Evolutionary conservation across 1,139 yeast genomes (phyloP).

Genomic region (Candida mesenterica): DNA sequence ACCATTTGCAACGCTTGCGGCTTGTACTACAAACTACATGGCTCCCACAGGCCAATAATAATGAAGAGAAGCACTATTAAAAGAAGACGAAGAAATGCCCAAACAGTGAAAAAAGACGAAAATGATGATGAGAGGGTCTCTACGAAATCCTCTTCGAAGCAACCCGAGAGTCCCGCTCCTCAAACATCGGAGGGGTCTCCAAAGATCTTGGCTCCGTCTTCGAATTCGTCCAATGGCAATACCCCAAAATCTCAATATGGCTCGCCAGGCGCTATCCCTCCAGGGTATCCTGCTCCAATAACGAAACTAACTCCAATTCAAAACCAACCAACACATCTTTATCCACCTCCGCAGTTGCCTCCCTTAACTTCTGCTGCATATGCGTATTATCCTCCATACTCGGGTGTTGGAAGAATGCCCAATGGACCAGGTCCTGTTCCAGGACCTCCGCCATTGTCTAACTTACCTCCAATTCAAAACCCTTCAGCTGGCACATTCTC

Average conservation of each 20-base stretch:
- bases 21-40: constrained; percentile 72
- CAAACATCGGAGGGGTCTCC: too few species aligned
- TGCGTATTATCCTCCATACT: constrained; percentile 39
- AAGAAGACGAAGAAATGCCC: constrained; percentile 58
- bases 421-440: constrained; percentile 49
- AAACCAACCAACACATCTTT: not conserved
- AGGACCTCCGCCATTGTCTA: constrained; percentile 36
- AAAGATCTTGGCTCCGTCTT: too few species aligned
- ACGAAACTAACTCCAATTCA: too few species aligned
- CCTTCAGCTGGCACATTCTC: too few species aligned
- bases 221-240: too few species aligned
- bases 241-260: too few species aligned
- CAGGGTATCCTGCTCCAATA: not conserved
- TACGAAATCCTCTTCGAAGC: constrained; percentile 2
- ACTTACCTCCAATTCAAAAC: constrained; percentile 1
- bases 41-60: constrained; percentile 72
- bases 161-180: too few species aligned
- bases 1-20: constrained; percentile 92
- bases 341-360: constrained; percentile 10
- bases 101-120: constrained; percentile 1
- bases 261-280: too few species aligned
- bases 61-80: constrained; percentile 74
- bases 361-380: constrained; percentile 11
- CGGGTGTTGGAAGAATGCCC: constrained; percentile 38
- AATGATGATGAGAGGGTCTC: not conserved